Percentiles rank a stretch among this genome's conserved stretches.
These are phyloP conservation scores for Ophiostoma ulmi DNA, from an alignment of 2,329 filamentous ascomycete genomes.

Conservation along the genomic window DNA sequence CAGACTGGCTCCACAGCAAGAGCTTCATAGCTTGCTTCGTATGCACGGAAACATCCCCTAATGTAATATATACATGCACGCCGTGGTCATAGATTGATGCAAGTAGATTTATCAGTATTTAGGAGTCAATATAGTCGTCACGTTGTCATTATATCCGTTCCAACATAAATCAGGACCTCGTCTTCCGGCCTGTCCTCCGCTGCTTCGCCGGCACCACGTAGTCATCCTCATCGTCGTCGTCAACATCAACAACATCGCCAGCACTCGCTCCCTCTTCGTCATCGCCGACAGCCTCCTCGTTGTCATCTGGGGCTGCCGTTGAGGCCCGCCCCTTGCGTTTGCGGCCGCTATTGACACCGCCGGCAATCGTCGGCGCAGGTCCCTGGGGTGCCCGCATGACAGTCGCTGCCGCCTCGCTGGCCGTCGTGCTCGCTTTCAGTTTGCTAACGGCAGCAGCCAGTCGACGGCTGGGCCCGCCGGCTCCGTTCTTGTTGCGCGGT, in stretches of 20 bases:
- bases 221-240: constrained; percentile 11
- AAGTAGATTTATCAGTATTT: neutral
- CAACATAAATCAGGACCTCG: neutral
- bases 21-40: neutral
- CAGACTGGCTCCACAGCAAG: neutral
- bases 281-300: constrained; percentile 24
- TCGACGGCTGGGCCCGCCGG: constrained; percentile 31
- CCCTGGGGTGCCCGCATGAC: constrained; percentile 16
- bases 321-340: constrained; percentile 34
- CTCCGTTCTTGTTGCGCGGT: constrained; percentile 24
- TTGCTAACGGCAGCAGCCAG: constrained; percentile 35
- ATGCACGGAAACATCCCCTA: neutral
- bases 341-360: constrained; percentile 24
- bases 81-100: neutral
- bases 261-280: constrained; percentile 22
- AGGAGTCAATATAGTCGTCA: neutral
- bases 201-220: constrained; percentile 12
- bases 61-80: neutral
- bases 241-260: constrained; percentile 1
- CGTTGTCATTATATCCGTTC: neutral
- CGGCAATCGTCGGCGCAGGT: constrained; percentile 13
- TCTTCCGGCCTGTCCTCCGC: constrained; percentile 24
- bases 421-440: constrained; percentile 30
- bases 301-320: neutral
- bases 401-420: constrained; percentile 23